phyloP scores from a whole-genome alignment of 768 basidiomycete genomes.

The Austroboletus eburneus region DNA sequence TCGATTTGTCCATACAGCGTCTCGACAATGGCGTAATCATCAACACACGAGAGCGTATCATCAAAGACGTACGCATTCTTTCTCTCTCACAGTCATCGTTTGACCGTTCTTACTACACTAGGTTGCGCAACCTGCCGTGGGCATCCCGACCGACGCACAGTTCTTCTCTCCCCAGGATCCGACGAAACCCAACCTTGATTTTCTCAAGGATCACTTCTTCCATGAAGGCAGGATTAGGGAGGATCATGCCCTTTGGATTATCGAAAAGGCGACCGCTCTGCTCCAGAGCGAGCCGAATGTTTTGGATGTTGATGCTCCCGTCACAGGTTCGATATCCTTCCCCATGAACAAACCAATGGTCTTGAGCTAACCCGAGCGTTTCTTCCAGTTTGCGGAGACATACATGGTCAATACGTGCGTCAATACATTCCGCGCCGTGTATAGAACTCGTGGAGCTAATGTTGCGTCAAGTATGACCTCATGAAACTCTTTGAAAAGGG shows the following conservation, averaged over 20 bases:
- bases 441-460: constrained; percentile 6
- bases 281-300: constrained; percentile 60
- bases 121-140: constrained; percentile 66
- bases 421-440: neutral
- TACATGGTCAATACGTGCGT: constrained; percentile 28
- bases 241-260: constrained; percentile 63
- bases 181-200: constrained; percentile 66
- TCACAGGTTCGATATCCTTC: constrained; percentile 52
- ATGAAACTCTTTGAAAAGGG: constrained; percentile 81
- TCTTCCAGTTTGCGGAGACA: constrained; percentile 16
- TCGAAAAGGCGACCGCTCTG: constrained; percentile 55
- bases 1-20: constrained; percentile 21
- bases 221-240: constrained; percentile 63
- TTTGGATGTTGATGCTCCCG: constrained; percentile 66
- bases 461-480: constrained; percentile 53
- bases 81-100: constrained; percentile 1
- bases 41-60: constrained; percentile 24
- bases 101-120: constrained; percentile 20
- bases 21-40: constrained; percentile 26
- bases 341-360: neutral
- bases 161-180: constrained; percentile 67
- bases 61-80: constrained; percentile 20
- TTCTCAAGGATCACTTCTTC: constrained; percentile 75
- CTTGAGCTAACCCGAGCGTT: constrained; percentile 4
- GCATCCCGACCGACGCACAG: constrained; percentile 65